phyloP scores from a whole-genome alignment of 1,284 basidiomycete genomes.

The Megacollybia platyphylla region DNA sequence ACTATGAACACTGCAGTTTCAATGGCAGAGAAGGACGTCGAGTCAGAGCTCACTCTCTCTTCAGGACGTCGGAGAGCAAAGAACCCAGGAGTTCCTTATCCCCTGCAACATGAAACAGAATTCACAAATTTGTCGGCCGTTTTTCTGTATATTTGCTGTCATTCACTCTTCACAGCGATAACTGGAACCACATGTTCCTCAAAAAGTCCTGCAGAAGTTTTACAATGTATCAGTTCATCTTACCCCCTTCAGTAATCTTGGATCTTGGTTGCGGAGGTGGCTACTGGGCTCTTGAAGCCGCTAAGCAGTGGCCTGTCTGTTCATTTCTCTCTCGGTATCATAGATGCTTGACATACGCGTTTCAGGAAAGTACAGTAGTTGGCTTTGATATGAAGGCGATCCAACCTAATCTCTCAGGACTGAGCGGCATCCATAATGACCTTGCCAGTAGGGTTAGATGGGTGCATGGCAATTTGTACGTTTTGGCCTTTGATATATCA shows the following conservation, averaged over 20 bases:
- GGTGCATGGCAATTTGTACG: slow-evolving; percentile 57
- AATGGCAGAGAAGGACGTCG: slow-evolving; percentile 27
- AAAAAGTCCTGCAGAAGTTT: slow-evolving; percentile 30
- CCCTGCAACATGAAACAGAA: slow-evolving; percentile 32
- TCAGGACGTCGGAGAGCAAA: slow-evolving; percentile 24
- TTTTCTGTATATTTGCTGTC: slow-evolving; percentile 1
- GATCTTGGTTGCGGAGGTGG: slow-evolving; percentile 79
- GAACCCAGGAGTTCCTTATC: slow-evolving; percentile 36
- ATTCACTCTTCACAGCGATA: slow-evolving; percentile 31
- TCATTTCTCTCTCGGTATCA: slow-evolving; percentile 5
- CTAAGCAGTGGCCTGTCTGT: slow-evolving; percentile 48
- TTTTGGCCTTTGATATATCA: slow-evolving; percentile 7
- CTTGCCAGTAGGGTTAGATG: slow-evolving; percentile 43
- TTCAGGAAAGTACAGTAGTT: slow-evolving; percentile 38
- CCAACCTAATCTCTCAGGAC: slow-evolving; percentile 38
- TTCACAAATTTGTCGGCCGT: slow-evolving; percentile 31
- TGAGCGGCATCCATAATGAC: slow-evolving; percentile 19
- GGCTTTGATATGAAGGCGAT: slow-evolving; percentile 45
- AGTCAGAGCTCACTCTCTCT: slow-evolving; percentile 23
- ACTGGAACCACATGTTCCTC: slow-evolving; percentile 57
- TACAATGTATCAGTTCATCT: slow-evolving; percentile 39
- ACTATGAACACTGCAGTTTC: slow-evolving; percentile 14
- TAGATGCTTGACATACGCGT: background rate
- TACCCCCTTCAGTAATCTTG: slow-evolving; percentile 39
- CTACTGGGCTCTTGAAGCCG: slow-evolving; percentile 58